Conservation (phyloP, 129 eudicot species). For the Logfia minima region DNA sequence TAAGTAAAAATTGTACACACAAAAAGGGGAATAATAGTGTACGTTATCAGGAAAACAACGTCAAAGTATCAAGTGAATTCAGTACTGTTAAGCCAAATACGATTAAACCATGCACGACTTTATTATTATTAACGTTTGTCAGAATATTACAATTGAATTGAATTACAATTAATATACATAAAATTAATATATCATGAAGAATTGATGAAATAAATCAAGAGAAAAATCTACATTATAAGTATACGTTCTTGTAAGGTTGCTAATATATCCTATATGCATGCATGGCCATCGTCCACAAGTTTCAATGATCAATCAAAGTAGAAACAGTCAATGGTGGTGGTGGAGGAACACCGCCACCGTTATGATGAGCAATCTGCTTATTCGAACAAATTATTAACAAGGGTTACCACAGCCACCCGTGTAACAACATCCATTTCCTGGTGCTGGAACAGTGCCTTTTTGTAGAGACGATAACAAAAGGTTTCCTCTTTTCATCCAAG, state of each 20-base stretch:
- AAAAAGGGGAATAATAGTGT: too few relatives aligned
- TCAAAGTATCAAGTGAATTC: too few relatives aligned
- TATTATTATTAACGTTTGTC: too few relatives aligned
- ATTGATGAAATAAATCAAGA: neutral
- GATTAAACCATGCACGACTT: neutral
- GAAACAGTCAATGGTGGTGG: neutral
- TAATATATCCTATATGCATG: too few relatives aligned
- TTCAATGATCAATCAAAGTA: constrained; percentile 9
- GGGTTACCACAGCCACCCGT: constrained; percentile 19
- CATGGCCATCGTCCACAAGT: neutral
- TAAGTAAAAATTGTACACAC: too few relatives aligned
- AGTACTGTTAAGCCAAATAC: too few relatives aligned
- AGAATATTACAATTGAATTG: too few relatives aligned
- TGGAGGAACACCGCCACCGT: neutral
- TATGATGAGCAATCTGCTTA: neutral
- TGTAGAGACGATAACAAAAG: constrained; percentile 34
- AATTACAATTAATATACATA: too few relatives aligned
- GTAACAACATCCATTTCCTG: constrained; percentile 15
- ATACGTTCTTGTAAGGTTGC: neutral
- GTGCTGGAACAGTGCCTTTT: neutral
- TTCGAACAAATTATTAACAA: neutral
- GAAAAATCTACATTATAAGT: neutral
- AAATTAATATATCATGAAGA: neutral
- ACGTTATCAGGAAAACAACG: too few relatives aligned
- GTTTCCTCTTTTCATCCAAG: constrained; percentile 23